Evolutionary conservation across 805 yeast genomes (phyloP), one percentile per base, ranked within the genome.

Genomic region (Dipodascopsis tothii): DNA sequence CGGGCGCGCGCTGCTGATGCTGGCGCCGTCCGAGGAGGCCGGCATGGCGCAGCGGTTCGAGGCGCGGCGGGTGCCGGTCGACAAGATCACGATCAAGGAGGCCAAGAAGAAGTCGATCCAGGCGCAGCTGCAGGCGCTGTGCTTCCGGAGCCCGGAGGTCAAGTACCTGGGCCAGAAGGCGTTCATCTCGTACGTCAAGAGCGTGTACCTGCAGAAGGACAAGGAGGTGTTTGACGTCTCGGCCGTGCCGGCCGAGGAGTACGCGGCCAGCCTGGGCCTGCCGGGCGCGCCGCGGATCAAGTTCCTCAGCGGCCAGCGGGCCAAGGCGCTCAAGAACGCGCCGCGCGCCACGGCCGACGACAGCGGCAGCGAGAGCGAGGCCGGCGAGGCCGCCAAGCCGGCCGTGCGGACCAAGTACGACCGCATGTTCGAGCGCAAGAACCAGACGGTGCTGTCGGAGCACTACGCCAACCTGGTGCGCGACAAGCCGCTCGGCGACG

Each of bases 281-380:
- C 96, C 97, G 1, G 95, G 96, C 43, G 95, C 95, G 2, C 99
- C 99, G 35, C 81, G 84, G 56, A 82, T 92, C 56, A 87, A 85
- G 60, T 73, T 90, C 44, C 69, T 69, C 34, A 81, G 79, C 14
- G 64, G 61, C n/a, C 40, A 63, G 42, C 68, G 65, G 51, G 67
- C 72, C 21, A 85, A 85, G 58, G 86, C 79, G 54, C 66, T 76
- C 67, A 90, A 90, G 64, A 90, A 90, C 61, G 77, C 80, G 21
- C 80, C 95, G 1, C 75, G 95, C 57, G 78, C 73, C 4, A 65
- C 85, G 42, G 63, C 77, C 1, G 74, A 75, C 51, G 64, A 37
- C 3, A 67, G 62, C 1, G 55, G 43, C 11, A 59, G 75, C 0
- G 72, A 74, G 51, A 83, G 77, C 5, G 81, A 82, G 44, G 94